Evolutionary conservation across 305 asterid genomes (phyloP).

Genomic region (Nicotiana rustica): DNA sequence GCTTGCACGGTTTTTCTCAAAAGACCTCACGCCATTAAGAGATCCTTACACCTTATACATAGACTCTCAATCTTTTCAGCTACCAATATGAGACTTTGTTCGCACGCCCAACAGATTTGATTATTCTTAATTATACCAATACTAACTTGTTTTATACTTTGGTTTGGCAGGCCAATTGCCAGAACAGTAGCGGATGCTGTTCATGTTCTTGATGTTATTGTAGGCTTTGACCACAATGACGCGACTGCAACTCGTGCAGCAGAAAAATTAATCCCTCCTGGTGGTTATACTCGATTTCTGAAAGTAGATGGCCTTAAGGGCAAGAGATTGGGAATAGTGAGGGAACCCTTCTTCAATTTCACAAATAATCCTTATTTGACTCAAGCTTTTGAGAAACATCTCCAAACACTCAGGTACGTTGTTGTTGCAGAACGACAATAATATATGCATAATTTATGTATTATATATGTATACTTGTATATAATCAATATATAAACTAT

Average conservation of each 20-base stretch:
- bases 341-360: conserved; percentile 45
- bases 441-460: no score
- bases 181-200: conserved; percentile 58
- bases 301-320: conserved; percentile 39
- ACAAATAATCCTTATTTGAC: conserved; percentile 27
- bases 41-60: no score
- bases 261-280: conserved; percentile 44
- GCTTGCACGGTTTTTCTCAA: no score
- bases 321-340: conserved; percentile 52
- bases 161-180: conserved; percentile 49
- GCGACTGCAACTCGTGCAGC: conserved; percentile 46
- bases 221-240: conserved; percentile 52
- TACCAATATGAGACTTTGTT: no score
- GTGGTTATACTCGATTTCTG: no score
- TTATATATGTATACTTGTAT: no score
- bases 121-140: not conserved
- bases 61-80: no score
- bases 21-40: no score
- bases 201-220: conserved; percentile 55
- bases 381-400: conserved; percentile 39
- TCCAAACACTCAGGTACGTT: conserved; percentile 46
- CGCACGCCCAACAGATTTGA: not conserved
- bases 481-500: no score
- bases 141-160: not conserved
- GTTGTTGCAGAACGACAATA: not conserved